Conservation (phyloP, 805 yeast genomes). For the Lipomyces lipofer region DNA sequence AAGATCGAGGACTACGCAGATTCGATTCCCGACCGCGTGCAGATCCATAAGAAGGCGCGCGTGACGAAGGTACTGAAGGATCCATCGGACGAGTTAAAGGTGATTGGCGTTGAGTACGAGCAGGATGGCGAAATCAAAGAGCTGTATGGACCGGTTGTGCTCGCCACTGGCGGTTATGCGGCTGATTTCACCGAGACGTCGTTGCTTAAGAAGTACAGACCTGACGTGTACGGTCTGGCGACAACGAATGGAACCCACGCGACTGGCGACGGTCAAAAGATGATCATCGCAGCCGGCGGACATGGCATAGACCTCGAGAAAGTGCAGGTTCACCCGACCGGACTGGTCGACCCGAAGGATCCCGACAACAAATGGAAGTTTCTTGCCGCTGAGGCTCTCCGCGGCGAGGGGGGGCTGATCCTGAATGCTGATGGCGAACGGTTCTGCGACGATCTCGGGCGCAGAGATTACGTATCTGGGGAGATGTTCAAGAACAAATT, state of each 20-base stretch:
- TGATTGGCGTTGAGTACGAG: constrained; percentile 48
- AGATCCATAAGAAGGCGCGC: constrained; percentile 45
- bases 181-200: constrained; percentile 58
- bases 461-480: constrained; percentile 60
- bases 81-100: constrained; percentile 37
- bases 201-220: constrained; percentile 55
- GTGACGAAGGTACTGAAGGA: constrained; percentile 48
- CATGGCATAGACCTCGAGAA: constrained; percentile 62
- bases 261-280: constrained; percentile 63
- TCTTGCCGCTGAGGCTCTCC: constrained; percentile 64
- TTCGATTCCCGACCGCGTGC: constrained; percentile 47
- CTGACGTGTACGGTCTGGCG: constrained; percentile 57
- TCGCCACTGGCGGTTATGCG: constrained; percentile 69
- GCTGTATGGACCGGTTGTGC: constrained; percentile 55
- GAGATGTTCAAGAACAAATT: constrained; percentile 50
- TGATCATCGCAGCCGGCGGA: constrained; percentile 50
- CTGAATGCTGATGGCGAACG: constrained; percentile 54
- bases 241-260: constrained; percentile 64
- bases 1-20: constrained; percentile 50
- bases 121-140: constrained; percentile 37
- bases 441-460: constrained; percentile 61
- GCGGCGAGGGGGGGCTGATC: constrained; percentile 67
- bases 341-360: constrained; percentile 56
- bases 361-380: constrained; percentile 53
- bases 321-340: constrained; percentile 70